These are phyloP conservation scores for Fusarium virguliforme DNA, from an alignment of 2,329 filamentous ascomycete genomes.

Conservation along the genomic window DNA sequence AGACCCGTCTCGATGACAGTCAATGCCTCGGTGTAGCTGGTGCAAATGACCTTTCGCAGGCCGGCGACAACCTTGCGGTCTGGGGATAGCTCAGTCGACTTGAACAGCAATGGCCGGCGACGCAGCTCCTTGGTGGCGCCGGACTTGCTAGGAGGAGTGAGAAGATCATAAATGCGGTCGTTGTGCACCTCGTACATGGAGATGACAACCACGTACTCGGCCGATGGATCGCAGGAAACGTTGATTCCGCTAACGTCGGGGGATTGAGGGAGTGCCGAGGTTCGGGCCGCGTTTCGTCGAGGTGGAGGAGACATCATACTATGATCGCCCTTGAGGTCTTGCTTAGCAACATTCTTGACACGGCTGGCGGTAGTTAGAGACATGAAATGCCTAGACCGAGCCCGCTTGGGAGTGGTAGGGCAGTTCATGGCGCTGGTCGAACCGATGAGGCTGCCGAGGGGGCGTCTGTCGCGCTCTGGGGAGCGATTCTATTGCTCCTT, in stretches of 20 bases:
- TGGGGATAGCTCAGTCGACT: slow-evolving; percentile 87
- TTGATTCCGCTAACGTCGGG: slow-evolving; percentile 82
- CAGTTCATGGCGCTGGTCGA: slow-evolving; percentile 52
- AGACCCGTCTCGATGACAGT: slow-evolving; percentile 92
- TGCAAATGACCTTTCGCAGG: slow-evolving; percentile 90
- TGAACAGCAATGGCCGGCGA: slow-evolving; percentile 90
- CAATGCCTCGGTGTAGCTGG: slow-evolving; percentile 85
- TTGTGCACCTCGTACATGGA: slow-evolving; percentile 99
- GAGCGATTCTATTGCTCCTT: slow-evolving; percentile 54
- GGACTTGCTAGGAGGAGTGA: slow-evolving; percentile 75
- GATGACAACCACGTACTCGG: slow-evolving; percentile 89
- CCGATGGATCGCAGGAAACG: slow-evolving; percentile 71
- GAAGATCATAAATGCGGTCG: slow-evolving; percentile 94
- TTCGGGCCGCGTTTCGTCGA: slow-evolving; percentile 76
- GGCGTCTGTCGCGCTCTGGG: slow-evolving; percentile 36
- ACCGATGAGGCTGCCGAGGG: slow-evolving; percentile 32
- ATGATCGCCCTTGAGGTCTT: slow-evolving; percentile 67
- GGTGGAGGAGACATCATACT: slow-evolving; percentile 64
- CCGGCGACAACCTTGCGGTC: slow-evolving; percentile 97
- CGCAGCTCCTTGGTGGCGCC: slow-evolving; percentile 78
- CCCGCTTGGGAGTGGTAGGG: slow-evolving; percentile 56
- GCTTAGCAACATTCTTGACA: slow-evolving; percentile 66
- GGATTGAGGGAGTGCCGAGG: slow-evolving; percentile 79
- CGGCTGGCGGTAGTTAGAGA: slow-evolving; percentile 63
- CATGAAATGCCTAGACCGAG: slow-evolving; percentile 57